phyloP scores from a whole-genome alignment of 768 basidiomycete genomes.

The Hericium coralloides region DNA sequence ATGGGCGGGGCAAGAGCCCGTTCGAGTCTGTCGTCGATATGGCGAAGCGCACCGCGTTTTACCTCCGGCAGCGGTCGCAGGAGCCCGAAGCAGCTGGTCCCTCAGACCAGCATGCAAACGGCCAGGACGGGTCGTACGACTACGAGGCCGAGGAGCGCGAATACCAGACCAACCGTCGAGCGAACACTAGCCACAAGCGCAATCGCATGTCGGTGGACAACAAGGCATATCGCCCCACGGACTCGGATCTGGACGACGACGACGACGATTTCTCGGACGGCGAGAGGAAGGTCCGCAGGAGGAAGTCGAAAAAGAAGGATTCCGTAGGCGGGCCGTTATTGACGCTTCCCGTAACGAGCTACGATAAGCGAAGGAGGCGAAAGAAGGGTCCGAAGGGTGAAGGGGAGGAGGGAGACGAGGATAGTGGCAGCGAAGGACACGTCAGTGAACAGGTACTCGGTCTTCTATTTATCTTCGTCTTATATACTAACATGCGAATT shows the following conservation, averaged over 20 bases:
- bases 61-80: conserved; percentile 52
- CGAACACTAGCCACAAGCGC: conserved; percentile 32
- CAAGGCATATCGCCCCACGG: conserved; percentile 68
- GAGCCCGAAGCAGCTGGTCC: conserved; percentile 35
- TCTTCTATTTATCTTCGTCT: not conserved
- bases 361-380: conserved; percentile 43
- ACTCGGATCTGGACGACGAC: conserved; percentile 53
- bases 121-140: conserved; percentile 42
- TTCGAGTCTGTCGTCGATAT: conserved; percentile 51
- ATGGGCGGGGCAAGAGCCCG: conserved; percentile 57
- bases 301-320: conserved; percentile 32
- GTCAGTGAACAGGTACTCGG: conserved; percentile 33
- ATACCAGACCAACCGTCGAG: conserved; percentile 28
- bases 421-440: conserved; percentile 37
- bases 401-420: conserved; percentile 29
- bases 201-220: conserved; percentile 69
- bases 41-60: conserved; percentile 53
- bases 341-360: conserved; percentile 56
- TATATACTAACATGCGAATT: conserved; percentile 1
- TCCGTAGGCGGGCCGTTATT: conserved; percentile 47
- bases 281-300: conserved; percentile 42
- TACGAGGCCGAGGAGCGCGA: conserved; percentile 72
- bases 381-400: conserved; percentile 34
- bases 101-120: conserved; percentile 9
- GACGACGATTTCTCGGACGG: conserved; percentile 51